Conservation (phyloP, 2,329 filamentous ascomycete genomes). For the Rhynchosporium graminicola region DNA sequence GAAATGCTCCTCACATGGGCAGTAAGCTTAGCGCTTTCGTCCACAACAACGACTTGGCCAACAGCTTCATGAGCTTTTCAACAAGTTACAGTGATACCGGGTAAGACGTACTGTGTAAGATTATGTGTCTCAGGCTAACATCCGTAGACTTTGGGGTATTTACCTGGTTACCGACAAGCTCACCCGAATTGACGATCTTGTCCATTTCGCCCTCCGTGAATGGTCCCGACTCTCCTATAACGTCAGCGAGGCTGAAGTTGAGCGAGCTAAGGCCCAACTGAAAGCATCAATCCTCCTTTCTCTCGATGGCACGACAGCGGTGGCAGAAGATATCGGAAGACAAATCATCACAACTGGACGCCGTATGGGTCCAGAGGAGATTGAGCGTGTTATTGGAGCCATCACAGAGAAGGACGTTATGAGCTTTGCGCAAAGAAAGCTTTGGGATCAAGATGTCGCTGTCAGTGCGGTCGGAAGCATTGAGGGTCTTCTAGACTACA, state of each 20-base stretch:
- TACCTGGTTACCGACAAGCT: conserved; percentile 93
- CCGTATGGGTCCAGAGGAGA: conserved; percentile 86
- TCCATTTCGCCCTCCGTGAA: conserved; percentile 97
- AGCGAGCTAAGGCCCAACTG: conserved; percentile 98
- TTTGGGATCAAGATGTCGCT: conserved; percentile 97
- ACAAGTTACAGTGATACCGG: conserved; percentile 99
- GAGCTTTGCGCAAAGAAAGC: conserved; percentile 89
- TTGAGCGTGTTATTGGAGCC: conserved; percentile 84
- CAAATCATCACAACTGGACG: conserved; percentile 98
- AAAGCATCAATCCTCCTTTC: conserved; percentile 98
- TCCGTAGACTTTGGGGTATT: conserved; percentile 91
- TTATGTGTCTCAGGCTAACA: conserved; percentile 40
- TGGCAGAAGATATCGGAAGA: conserved; percentile 97
- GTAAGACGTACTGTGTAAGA: conserved; percentile 56
- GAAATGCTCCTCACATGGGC: conserved; percentile 93
- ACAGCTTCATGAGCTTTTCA: conserved; percentile 99
- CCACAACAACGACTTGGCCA: conserved; percentile 92
- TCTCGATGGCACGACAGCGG: conserved; percentile 94
- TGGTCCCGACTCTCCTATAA: conserved; percentile 93
- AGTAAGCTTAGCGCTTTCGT: conserved; percentile 97
- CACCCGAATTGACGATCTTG: conserved; percentile 86
- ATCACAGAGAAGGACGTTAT: conserved; percentile 97
- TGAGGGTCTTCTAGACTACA: conserved; percentile 78
- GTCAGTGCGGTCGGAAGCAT: conserved; percentile 91
- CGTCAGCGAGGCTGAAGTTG: conserved; percentile 86